Base-by-base conservation (phyloP, 495 filamentous ascomycete species). In the Penicillium pulvis region DNA sequence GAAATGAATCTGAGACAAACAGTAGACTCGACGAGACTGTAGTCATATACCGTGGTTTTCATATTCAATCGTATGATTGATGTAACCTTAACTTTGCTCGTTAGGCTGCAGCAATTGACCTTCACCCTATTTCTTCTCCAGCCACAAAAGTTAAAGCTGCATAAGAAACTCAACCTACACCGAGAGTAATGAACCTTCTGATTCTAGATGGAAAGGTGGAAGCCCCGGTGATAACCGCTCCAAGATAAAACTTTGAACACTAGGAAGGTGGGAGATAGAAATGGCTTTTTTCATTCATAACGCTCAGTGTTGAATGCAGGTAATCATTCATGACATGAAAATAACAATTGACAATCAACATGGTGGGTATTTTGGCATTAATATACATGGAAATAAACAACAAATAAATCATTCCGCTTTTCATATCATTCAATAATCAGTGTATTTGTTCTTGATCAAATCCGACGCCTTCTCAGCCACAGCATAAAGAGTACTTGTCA, bases 381-480 rank as follows among this genome's bases (percentile, higher is more conserved):
- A 49, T 49, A 49, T 33, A 49, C 46, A 30, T 31, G 16, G 33
- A n/a, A 17, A 31, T 10, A 16, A 8, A 31, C 14, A 49, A n/a
- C 10, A 26, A 30, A 12, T 14, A 4, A 41, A n/a, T 7, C 39
- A 41, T n/a, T 1, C 3, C 24, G 9, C 10, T 49, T 49, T 30
- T 2, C 16, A 28, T 12, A 31, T n/a, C 46, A 16, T 31, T 49
- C 46, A 28, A 30, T 49, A 49, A 1, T 24, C 46, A 3, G 46
- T 49, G 42, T 67, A 67, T 53, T 55, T 33, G 14, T 65, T 71
- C 60, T 69, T 70, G 51, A 78, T 74, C 12, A 73, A 16, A 53
- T 75, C 70, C n/a, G 71, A 66, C 54, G 76, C 83, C 69, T 77
- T 80, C 62, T 88, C 84, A 2, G 83, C 84, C 57, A 88, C 65